Evolutionary conservation across 306 rosid genomes (phyloP), one percentile per base, ranked within the genome.

Genomic region (Quercus robur): DNA sequence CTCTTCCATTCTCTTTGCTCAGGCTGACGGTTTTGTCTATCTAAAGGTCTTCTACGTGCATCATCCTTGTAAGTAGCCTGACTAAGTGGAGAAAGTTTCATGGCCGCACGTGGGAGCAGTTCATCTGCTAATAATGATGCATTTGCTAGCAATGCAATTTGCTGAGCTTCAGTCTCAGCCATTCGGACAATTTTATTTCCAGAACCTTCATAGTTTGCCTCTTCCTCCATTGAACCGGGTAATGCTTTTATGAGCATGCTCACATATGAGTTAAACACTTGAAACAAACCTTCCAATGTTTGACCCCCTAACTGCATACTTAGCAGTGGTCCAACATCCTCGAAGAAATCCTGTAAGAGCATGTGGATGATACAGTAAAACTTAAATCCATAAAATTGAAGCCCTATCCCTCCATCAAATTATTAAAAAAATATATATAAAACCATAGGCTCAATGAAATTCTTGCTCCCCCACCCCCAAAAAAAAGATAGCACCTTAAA

Each of bases 301-400:
- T 93, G 97, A 80, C 98, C 97, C 56, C 99, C 99, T 91, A 96
- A 84, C 91, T 91, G 99, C 99, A 96, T 96, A 78, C 99, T 93
- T 41, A 96, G 96, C 80, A 93, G 86, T 38, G 98, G 99, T 74
- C 99, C 99, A 56, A 96, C 99, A 78, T 96, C 98, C 86, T 96
- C 99, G 62, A 96, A 90, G 89, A 93, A 96, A 78, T 96, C 99
- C 99, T 96, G 93, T 41, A 81, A 68, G 80, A 85, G 73, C 77
- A 88, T 54, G 71, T 21, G 71, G 61, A 75, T 76, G 63, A 81
- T 73, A 77, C 82, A 67, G 79, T 15, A 75, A 41, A 49, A 75
- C 17, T 46, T 35, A 78, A 78, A 56, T 44, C 81, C 75, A 33
- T 51, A 70, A 58, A 77, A 78, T 81, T 63, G 30, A 46, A 80